Percentiles rank a stretch among this genome's conserved stretches.
Conservation (phyloP, 2,329 filamentous ascomycete species). For the Bipolaris zeicola region DNA sequence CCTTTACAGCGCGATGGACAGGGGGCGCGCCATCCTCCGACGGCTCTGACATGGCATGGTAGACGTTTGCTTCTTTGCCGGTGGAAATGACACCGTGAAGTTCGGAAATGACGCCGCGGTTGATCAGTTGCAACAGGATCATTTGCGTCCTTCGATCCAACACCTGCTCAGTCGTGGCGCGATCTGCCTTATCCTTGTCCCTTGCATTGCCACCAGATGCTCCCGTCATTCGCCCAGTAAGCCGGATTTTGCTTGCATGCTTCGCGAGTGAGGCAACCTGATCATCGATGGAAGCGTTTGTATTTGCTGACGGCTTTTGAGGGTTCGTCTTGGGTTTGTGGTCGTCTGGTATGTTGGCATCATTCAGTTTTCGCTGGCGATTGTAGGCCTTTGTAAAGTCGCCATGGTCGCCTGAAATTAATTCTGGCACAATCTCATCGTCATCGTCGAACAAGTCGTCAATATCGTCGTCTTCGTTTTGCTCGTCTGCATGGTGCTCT, state of each 20-base stretch:
- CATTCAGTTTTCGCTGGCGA: conserved; percentile 73
- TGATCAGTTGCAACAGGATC: conserved; percentile 96
- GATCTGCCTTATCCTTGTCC: conserved; percentile 86
- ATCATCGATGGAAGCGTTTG: conserved; percentile 79
- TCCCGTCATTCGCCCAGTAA: conserved; percentile 66
- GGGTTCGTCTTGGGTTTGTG: conserved; percentile 74
- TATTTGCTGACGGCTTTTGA: conserved; percentile 74
- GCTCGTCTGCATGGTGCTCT: conserved; percentile 7
- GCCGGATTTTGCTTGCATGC: conserved; percentile 82
- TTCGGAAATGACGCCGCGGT: conserved; percentile 84
- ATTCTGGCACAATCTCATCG: conserved; percentile 61
- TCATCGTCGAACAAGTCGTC: conserved; percentile 65
- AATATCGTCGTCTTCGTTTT: conserved; percentile 65
- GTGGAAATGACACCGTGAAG: conserved; percentile 95
- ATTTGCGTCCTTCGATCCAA: conserved; percentile 92
- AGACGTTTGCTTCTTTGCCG: conserved; percentile 98
- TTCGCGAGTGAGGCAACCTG: conserved; percentile 83
- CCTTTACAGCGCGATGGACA: conserved; percentile 87
- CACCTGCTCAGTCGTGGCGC: conserved; percentile 93
- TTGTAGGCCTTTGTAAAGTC: conserved; percentile 90
- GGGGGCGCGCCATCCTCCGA: conserved; percentile 53
- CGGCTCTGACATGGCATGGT: conserved; percentile 76
- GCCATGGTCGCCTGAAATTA: conserved; percentile 62
- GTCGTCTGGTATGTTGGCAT: conserved; percentile 54
- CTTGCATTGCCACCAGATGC: conserved; percentile 52